Conservation (phyloP, 1,284 basidiomycete species). For the Inonotus obliquus region DNA sequence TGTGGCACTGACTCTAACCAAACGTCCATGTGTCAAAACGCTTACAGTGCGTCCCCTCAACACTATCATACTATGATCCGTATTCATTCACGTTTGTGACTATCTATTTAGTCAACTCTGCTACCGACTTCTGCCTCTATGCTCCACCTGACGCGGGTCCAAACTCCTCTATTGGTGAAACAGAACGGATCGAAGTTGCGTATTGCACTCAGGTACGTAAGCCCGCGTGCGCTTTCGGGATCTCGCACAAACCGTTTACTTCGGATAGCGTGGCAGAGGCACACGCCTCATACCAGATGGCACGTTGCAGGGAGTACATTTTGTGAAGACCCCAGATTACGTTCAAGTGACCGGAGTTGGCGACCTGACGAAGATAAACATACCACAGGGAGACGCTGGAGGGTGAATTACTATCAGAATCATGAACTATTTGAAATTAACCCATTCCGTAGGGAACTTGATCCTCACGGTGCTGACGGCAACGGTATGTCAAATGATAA, state of each 20-base stretch:
- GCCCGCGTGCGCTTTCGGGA: constrained; percentile 8
- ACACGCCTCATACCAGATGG: constrained; percentile 75
- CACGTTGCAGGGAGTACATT: constrained; percentile 68
- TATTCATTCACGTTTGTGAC: background rate
- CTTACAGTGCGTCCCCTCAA: constrained; percentile 42
- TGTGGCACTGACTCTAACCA: constrained; percentile 58
- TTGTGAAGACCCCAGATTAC: constrained; percentile 62
- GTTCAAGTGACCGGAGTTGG: constrained; percentile 67
- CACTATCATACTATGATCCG: background rate
- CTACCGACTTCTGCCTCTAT: constrained; percentile 56
- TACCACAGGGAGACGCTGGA: constrained; percentile 54
- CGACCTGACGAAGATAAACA: constrained; percentile 62
- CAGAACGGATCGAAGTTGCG: constrained; percentile 60
- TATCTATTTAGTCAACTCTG: constrained; percentile 51
- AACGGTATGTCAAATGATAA: constrained; percentile 17
- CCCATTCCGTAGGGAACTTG: constrained; percentile 25
- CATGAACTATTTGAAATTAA: background rate
- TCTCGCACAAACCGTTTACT: background rate
- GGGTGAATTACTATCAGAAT: constrained; percentile 29
- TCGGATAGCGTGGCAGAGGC: constrained; percentile 46
- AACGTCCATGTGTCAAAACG: constrained; percentile 61
- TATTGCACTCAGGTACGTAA: constrained; percentile 57
- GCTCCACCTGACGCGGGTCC: constrained; percentile 54
- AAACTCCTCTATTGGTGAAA: constrained; percentile 48
- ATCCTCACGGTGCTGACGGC: constrained; percentile 29